phyloP scores from a whole-genome alignment of 805 yeast species.

The Komagataella phaffii region DNA sequence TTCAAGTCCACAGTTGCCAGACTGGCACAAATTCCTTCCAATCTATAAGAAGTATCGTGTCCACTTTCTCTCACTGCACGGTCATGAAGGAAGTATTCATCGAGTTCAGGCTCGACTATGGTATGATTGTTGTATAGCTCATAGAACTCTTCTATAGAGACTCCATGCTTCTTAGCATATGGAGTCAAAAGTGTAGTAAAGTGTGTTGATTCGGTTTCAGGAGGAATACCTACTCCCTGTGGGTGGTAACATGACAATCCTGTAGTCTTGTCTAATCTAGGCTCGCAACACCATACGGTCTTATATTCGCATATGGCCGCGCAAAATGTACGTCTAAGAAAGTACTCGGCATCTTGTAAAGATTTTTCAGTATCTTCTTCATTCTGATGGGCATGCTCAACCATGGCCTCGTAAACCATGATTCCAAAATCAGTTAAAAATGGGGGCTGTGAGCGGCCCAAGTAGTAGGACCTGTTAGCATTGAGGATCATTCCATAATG shows the following conservation, averaged over 20 bases:
- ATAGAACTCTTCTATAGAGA: conserved; percentile 50
- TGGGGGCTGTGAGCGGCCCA: conserved; percentile 93
- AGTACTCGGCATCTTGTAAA: conserved; percentile 28
- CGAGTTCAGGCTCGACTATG: conserved; percentile 68
- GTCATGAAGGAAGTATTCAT: conserved; percentile 81
- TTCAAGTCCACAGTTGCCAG: conserved; percentile 87
- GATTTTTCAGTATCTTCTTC: conserved; percentile 22
- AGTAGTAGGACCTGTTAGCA: conserved; percentile 86
- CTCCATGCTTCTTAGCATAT: conserved; percentile 47
- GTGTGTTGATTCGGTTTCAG: conserved; percentile 89
- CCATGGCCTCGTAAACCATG: conserved; percentile 45
- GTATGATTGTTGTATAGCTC: conserved; percentile 52
- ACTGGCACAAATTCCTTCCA: conserved; percentile 82
- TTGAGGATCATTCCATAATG: conserved; percentile 88
- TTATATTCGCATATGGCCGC: conserved; percentile 85
- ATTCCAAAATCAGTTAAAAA: conserved; percentile 88
- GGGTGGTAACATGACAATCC: conserved; percentile 89
- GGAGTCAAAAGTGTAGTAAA: conserved; percentile 61
- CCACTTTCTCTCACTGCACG: conserved; percentile 94
- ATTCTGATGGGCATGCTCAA: conserved; percentile 12
- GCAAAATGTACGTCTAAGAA: conserved; percentile 46
- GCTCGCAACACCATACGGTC: conserved; percentile 64
- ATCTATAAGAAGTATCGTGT: conserved; percentile 84
- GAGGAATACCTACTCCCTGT: conserved; percentile 86
- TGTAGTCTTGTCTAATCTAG: conserved; percentile 59